Conservation (phyloP, 257 asterid species). For the Rauvolfia tetraphylla region DNA sequence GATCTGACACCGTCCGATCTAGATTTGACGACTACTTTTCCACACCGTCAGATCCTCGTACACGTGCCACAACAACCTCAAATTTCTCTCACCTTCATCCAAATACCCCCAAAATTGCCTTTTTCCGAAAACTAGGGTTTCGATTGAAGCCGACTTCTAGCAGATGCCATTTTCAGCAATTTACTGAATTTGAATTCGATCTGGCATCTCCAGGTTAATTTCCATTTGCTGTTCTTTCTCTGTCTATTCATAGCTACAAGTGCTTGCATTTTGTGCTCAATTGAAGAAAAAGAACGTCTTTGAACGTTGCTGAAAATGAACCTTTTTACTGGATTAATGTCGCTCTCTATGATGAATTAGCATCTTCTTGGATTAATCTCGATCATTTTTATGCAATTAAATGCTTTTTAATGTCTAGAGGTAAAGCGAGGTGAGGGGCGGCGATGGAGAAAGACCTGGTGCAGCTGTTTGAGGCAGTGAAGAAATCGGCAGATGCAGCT, state of each 20-base stretch:
- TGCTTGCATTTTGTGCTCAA: neutral
- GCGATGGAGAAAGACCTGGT: slow-evolving; percentile 83
- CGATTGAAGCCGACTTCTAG: slow-evolving; percentile 13
- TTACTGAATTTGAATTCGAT: slow-evolving; percentile 17
- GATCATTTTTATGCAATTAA: neutral
- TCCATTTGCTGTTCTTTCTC: neutral
- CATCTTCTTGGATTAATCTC: neutral
- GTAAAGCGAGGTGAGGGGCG: slow-evolving; percentile 14
- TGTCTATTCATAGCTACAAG: neutral
- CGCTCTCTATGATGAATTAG: neutral
- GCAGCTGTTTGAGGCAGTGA: slow-evolving; percentile 70
- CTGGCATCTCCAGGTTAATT: slow-evolving; percentile 13
- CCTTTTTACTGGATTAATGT: too few relatives aligned
- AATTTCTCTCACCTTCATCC: slow-evolving; percentile 14
- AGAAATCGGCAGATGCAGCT: slow-evolving; percentile 69
- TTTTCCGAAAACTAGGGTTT: slow-evolving; percentile 34
- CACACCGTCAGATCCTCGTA: slow-evolving; percentile 22
- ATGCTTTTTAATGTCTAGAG: slow-evolving; percentile 9
- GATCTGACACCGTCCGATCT: neutral
- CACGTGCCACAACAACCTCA: slow-evolving; percentile 40
- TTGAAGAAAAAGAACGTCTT: neutral
- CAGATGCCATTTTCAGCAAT: slow-evolving; percentile 7
- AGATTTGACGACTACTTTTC: neutral
- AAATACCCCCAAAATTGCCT: slow-evolving; percentile 6
- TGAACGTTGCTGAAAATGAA: too few relatives aligned